Conservation (phyloP, 352 stramenopile species). For the Heterotrichella gracilis region DNA sequence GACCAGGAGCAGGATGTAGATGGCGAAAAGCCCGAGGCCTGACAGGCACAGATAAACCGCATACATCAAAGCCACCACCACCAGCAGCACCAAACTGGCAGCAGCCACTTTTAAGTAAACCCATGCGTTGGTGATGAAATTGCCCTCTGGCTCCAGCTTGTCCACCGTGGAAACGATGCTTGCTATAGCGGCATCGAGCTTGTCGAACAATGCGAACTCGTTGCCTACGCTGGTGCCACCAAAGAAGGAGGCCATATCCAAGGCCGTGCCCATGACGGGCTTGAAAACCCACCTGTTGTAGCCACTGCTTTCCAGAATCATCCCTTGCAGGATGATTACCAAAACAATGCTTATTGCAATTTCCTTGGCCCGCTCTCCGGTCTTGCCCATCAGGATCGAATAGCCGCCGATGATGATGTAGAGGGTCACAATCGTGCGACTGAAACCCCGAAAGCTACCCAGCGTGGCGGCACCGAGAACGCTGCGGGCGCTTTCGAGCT, state of each 20-base stretch:
- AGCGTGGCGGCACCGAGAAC: neutral
- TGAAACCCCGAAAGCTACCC: neutral
- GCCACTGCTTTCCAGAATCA: neutral
- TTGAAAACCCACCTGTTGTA: slow-evolving; percentile 4
- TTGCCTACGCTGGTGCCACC: neutral
- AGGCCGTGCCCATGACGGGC: neutral
- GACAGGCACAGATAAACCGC: neutral
- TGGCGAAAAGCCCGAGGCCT: neutral
- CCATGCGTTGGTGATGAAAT: slow-evolving; percentile 1
- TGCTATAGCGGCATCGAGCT: neutral
- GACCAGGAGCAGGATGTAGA: neutral
- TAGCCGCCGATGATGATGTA: neutral
- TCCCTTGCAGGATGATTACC: neutral
- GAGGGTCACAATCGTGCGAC: neutral
- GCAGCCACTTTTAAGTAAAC: slow-evolving; percentile 4
- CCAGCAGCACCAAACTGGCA: neutral
- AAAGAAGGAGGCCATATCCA: slow-evolving; percentile 1
- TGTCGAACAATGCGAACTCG: neutral
- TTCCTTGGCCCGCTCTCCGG: neutral
- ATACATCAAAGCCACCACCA: slow-evolving; percentile 1
- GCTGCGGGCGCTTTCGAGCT: neutral
- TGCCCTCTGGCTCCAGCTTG: neutral
- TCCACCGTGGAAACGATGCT: neutral
- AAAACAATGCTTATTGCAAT: slow-evolving; percentile 9
- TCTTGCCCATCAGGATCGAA: neutral